Evolutionary conservation across 768 basidiomycete genomes (phyloP).

Genomic region (Russula griseocarnosa): DNA sequence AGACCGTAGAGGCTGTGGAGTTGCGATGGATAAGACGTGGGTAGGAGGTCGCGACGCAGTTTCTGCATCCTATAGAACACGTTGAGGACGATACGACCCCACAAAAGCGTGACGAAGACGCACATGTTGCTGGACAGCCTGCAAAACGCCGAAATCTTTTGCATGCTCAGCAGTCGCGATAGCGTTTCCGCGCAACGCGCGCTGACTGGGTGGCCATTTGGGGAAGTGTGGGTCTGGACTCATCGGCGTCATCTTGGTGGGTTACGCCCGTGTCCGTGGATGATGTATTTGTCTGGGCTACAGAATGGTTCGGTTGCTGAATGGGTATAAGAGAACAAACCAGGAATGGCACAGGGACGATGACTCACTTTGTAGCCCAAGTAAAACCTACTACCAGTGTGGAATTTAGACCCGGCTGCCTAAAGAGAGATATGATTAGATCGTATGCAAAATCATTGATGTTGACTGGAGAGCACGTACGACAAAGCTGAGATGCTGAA

Average conservation of each 20-base stretch:
- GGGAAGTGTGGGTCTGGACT: constrained; percentile 35
- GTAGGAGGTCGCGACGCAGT: constrained; percentile 28
- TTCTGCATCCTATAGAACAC: constrained; percentile 23
- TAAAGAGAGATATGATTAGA: too few species aligned
- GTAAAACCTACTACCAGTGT: constrained; percentile 68
- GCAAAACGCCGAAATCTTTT: constrained; percentile 49
- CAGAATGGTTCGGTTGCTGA: constrained; percentile 64
- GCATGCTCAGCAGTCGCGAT: constrained; percentile 41
- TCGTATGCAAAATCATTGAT: too few species aligned
- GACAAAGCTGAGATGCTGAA: too few species aligned
- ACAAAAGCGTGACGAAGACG: constrained; percentile 57
- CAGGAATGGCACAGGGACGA: background rate
- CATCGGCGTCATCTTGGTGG: constrained; percentile 58
- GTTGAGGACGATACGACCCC: constrained; percentile 23
- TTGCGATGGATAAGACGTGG: constrained; percentile 45
- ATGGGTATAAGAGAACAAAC: background rate
- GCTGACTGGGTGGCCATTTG: constrained; percentile 30
- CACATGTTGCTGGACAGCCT: constrained; percentile 60
- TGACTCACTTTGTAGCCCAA: constrained; percentile 58
- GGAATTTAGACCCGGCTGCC: constrained; percentile 49
- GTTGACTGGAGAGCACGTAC: too few species aligned
- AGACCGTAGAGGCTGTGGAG: constrained; percentile 34
- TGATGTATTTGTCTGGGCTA: constrained; percentile 66
- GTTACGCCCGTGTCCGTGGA: constrained; percentile 47
- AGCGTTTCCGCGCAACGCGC: constrained; percentile 34